Evolutionary conservation across 768 basidiomycete species (phyloP).

Genomic region (Fomitopsis serialis): DNA sequence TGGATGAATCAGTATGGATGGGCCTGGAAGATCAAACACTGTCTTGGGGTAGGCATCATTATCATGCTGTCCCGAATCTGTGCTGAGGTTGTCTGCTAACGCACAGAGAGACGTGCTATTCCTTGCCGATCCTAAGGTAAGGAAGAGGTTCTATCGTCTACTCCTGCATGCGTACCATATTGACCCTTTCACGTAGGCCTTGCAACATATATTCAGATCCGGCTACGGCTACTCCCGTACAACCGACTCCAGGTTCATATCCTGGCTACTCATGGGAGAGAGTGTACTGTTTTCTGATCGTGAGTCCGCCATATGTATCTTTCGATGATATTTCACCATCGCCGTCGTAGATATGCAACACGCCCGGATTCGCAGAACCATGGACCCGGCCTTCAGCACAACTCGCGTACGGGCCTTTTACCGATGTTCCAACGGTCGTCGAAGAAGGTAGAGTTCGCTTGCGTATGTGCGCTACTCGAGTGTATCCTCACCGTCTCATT

Average conservation of each 20-base stretch:
- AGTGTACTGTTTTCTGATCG: slow-evolving; percentile 12
- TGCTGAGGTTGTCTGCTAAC: background rate
- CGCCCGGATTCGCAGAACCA: slow-evolving; percentile 17
- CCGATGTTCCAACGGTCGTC: slow-evolving; percentile 16
- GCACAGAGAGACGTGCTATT: slow-evolving; percentile 5
- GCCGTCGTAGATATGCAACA: slow-evolving; percentile 11
- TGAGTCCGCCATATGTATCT: background rate
- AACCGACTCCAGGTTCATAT: slow-evolving; percentile 7
- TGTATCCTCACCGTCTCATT: background rate
- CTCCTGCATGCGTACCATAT: too few species aligned
- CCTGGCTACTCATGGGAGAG: slow-evolving; percentile 14
- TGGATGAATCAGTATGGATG: slow-evolving; percentile 16
- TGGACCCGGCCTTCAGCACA: slow-evolving; percentile 18
- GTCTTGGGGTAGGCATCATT: slow-evolving; percentile 12
- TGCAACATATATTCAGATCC: slow-evolving; percentile 24
- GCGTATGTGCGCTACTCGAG: background rate
- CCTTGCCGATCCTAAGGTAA: slow-evolving; percentile 7
- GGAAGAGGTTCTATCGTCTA: too few species aligned
- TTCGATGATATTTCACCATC: too few species aligned
- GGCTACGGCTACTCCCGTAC: slow-evolving; percentile 26
- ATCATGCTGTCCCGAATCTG: too few species aligned
- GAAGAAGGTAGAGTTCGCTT: slow-evolving; percentile 12
- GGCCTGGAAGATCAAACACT: slow-evolving; percentile 11
- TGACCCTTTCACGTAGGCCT: slow-evolving; percentile 4
- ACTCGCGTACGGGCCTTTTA: slow-evolving; percentile 16